Conservation (phyloP, 495 filamentous ascomycete genomes). For the Tuber brumale region DNA sequence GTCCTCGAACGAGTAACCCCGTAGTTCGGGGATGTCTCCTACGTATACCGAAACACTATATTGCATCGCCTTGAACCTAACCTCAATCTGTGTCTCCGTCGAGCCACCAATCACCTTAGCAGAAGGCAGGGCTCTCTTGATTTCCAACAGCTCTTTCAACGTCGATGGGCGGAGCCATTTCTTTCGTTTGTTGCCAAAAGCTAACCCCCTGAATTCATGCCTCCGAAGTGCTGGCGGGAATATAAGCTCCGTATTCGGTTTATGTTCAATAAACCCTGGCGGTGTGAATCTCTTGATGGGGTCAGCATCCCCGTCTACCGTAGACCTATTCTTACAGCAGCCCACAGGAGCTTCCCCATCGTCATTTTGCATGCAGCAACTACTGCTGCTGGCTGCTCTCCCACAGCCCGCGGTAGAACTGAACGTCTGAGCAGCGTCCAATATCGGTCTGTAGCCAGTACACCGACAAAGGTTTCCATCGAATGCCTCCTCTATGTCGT, state of each 20-base stretch:
- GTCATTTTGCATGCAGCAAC: conserved; percentile 64
- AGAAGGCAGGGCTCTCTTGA: conserved; percentile 75
- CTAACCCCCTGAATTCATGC: conserved; percentile 72
- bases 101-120: conserved; percentile 94
- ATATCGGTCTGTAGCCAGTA: conserved; percentile 88
- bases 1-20: conserved; percentile 69
- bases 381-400: conserved; percentile 45
- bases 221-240: conserved; percentile 80
- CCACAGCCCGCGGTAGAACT: conserved; percentile 51
- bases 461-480: conserved; percentile 96
- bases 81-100: conserved; percentile 95
- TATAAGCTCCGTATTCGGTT: conserved; percentile 87
- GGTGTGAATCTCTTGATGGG: conserved; percentile 66
- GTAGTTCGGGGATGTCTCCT: conserved; percentile 83
- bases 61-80: conserved; percentile 93
- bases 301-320: conserved; percentile 43
- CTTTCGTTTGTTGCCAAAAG: conserved; percentile 91
- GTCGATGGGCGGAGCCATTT: conserved; percentile 88
- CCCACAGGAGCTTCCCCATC: conserved; percentile 48
- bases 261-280: conserved; percentile 86
- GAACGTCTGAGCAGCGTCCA: conserved; percentile 82
- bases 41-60: conserved; percentile 87
- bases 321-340: conserved; percentile 52
- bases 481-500: conserved; percentile 80
- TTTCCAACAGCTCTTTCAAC: conserved; percentile 77